These are phyloP conservation scores for Cercospora berteroae DNA, from an alignment of 2,329 filamentous ascomycete genomes.

Conservation along the genomic window DNA sequence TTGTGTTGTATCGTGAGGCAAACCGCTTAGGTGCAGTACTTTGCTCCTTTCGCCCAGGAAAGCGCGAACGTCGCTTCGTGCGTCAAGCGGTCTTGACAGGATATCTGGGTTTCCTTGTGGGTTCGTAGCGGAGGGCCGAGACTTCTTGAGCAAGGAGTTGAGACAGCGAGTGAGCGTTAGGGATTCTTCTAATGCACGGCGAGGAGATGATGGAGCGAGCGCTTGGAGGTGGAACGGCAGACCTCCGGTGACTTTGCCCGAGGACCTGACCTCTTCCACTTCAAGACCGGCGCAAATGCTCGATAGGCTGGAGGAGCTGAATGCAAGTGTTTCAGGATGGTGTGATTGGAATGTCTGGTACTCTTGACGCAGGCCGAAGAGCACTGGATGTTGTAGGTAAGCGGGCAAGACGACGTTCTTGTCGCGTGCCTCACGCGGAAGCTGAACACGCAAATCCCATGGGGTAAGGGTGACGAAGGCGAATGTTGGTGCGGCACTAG, in stretches of 20 bases:
- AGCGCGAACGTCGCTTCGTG: conserved; percentile 89
- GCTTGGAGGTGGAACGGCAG: conserved; percentile 97
- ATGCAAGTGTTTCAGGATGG: conserved; percentile 94
- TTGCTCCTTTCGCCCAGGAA: conserved; percentile 97
- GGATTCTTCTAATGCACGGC: conserved; percentile 95
- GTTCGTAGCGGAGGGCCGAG: conserved; percentile 65
- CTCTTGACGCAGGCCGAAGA: conserved; percentile 93
- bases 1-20: conserved; percentile 97
- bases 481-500: conserved; percentile 61
- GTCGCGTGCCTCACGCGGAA: conserved; percentile 94
- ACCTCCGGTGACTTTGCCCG: conserved; percentile 97
- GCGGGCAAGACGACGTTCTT: conserved; percentile 95
- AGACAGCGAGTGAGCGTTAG: conserved; percentile 91
- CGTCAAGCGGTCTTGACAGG: conserved; percentile 91
- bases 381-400: conserved; percentile 95
- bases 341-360: conserved; percentile 99
- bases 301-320: conserved; percentile 89
- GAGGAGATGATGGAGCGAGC: conserved; percentile 88
- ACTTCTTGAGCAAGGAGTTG: conserved; percentile 90
- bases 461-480: conserved; percentile 98
- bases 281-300: conserved; percentile 98
- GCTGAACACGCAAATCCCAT: conserved; percentile 96
- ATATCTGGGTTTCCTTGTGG: conserved; percentile 91
- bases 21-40: conserved; percentile 93
- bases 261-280: conserved; percentile 95